Conservation (phyloP, 1,139 yeast species). For the Tardiomyces digboiensis region DNA sequence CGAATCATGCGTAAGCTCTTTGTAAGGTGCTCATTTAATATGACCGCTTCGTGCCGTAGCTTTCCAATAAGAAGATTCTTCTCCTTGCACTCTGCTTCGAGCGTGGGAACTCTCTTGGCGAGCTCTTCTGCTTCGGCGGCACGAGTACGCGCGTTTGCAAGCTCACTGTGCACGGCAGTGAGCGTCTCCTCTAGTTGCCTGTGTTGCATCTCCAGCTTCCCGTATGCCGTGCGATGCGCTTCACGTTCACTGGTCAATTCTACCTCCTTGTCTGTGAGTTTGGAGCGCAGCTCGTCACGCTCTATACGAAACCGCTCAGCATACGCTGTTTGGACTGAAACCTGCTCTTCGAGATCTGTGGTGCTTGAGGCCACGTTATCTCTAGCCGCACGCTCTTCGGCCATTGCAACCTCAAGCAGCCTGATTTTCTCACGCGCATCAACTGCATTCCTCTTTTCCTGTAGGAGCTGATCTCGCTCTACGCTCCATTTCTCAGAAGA, state of each 20-base stretch:
- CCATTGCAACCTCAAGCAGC: conserved; percentile 30
- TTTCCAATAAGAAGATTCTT: conserved; percentile 81
- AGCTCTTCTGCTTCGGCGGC: conserved; percentile 15
- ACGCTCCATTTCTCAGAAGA: conserved; percentile 35
- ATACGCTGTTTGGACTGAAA: conserved; percentile 19
- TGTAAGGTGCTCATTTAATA: conserved; percentile 85
- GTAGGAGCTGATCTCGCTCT: conserved; percentile 31
- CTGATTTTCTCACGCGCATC: conserved; percentile 29
- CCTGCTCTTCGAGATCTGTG: conserved; percentile 25
- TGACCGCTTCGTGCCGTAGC: conserved; percentile 91
- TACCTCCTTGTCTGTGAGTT: conserved; percentile 11
- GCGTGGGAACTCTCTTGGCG: conserved; percentile 19
- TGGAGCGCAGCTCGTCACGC: conserved; percentile 12
- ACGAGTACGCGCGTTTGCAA: conserved; percentile 4
- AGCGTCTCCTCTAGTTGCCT: conserved; percentile 1
- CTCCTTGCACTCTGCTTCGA: conserved; percentile 51
- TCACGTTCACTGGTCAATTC: conserved; percentile 13
- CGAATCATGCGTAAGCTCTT: conserved; percentile 81
- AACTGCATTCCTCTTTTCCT: conserved; percentile 13
- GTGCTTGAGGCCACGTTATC: conserved; percentile 13
- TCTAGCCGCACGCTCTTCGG: conserved; percentile 23
- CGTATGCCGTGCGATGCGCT: conserved; percentile 2
- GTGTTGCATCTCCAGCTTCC: background rate
- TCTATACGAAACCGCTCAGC: conserved; percentile 17
- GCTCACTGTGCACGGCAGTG: conserved; percentile 6